These are phyloP conservation scores for Starmerella khaoyaiensis DNA, from an alignment of 805 yeast genomes.

Conservation along the genomic window DNA sequence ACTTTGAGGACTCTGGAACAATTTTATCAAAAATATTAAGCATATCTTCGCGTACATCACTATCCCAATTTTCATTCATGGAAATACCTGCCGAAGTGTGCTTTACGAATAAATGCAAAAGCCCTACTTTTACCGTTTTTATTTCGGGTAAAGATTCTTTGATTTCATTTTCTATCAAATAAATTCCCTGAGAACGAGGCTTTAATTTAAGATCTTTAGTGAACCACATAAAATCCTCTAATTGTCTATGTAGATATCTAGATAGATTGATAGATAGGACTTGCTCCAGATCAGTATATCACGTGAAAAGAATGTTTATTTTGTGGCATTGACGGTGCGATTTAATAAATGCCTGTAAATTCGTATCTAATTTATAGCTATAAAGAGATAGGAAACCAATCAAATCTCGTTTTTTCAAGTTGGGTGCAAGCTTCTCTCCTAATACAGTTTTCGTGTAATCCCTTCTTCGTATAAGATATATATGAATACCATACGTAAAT, in stretches of 20 bases:
- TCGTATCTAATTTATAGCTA: background rate
- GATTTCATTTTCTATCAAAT: slow-evolving; percentile 60
- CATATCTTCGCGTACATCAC: slow-evolving; percentile 65
- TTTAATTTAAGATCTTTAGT: slow-evolving; percentile 43
- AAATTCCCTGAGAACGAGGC: slow-evolving; percentile 53
- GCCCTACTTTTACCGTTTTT: slow-evolving; percentile 46
- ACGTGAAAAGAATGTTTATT: too few species aligned
- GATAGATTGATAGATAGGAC: background rate
- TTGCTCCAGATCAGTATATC: too few species aligned
- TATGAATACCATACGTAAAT: too few species aligned
- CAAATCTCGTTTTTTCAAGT: too few species aligned
- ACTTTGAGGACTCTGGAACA: slow-evolving; percentile 51
- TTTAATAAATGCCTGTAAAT: background rate
- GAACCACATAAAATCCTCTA: slow-evolving; percentile 41
- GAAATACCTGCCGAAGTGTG: slow-evolving; percentile 73
- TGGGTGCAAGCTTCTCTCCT: too few species aligned
- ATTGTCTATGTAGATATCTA: background rate
- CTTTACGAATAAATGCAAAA: slow-evolving; percentile 52
- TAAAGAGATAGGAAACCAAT: background rate
- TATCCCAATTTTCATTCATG: slow-evolving; percentile 67
- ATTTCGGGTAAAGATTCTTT: slow-evolving; percentile 44
- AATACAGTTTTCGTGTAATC: too few species aligned
- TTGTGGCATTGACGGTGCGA: background rate
- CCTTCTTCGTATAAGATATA: too few species aligned
- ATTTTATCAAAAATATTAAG: slow-evolving; percentile 46